Evolutionary conservation across 352 stramenopile genomes (phyloP), one percentile per base, ranked within the genome.

Genomic region (Phytopythium helicoides): DNA sequence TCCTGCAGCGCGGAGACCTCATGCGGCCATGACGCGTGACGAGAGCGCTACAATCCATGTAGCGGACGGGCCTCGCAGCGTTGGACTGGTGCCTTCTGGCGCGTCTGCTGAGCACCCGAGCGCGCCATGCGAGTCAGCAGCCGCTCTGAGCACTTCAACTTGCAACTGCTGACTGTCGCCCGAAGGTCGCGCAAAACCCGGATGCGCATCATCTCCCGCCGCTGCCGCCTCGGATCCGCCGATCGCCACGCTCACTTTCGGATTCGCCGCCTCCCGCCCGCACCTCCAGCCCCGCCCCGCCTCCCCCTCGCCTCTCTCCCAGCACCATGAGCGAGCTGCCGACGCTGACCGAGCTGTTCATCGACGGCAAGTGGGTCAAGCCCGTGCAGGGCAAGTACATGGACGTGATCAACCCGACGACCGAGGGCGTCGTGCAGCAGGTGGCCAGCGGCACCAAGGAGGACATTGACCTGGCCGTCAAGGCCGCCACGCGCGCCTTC

Each of bases 331-430:
- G 50, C 40, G 60, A 57, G 38, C 54, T 83, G 16, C 74, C 74
- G 19, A 36, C 54, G 15, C 73, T 87, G 31, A 62, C 62, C 28
- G 71, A 87, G 52, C 73, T 83, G 16, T 89, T 85, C 60, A 87
- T 90, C 52, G 58, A 76, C 52, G 66, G 73, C 55, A 48, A 76
- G 41, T 88, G 70, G 71, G 73, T 88, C n/a, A 52, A 58, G 19
- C 71, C 76, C 8, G 45, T 46, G 35, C 47, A 59, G 42, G 53
- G 62, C 33, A 56, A 77, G 54, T 81, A 80, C 59, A 65, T 86
- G 33, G 76, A 86, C 28, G 73, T 87, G 48, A 21, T 89, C 19
- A 79, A 86, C 62, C 73, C 79, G 0, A 51, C 67, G 38, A 87
- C 57, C 26, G 73, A 87, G 54, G 36, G 64, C 36, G 74, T 80